Percentiles rank a stretch among this genome's conserved stretches.
These are phyloP conservation scores for Pittosporum tobira DNA, from an alignment of 129 eudicot genomes.

Conservation along the genomic window DNA sequence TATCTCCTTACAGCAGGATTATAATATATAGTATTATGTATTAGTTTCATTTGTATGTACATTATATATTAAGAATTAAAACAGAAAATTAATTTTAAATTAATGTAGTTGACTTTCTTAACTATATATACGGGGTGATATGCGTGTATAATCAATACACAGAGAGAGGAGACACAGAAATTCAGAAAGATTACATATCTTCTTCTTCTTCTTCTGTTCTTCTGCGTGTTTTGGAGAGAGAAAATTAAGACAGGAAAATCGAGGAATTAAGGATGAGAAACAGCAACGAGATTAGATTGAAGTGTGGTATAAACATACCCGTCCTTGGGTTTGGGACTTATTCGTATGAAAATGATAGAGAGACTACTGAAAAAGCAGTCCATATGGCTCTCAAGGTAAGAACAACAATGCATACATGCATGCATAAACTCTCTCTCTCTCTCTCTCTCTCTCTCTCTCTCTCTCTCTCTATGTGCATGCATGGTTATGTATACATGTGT, in stretches of 20 bases:
- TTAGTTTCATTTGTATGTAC: too few species aligned
- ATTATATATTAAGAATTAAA: too few species aligned
- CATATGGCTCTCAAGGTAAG: conserved; percentile 46
- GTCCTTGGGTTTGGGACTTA: conserved; percentile 50
- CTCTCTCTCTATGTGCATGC: too few species aligned
- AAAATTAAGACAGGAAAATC: background rate
- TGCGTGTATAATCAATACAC: background rate
- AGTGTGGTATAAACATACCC: conserved; percentile 27
- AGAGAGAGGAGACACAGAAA: background rate
- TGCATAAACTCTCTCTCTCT: background rate
- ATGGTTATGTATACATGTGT: too few species aligned
- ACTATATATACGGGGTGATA: conserved; percentile 5
- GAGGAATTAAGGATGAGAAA: conserved; percentile 7
- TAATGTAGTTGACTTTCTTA: conserved; percentile 6
- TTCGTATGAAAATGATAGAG: conserved; percentile 34
- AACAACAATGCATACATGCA: background rate
- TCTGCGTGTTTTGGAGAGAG: background rate
- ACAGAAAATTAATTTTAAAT: conserved; percentile 7
- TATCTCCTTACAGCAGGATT: conserved; percentile 1
- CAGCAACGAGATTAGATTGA: conserved; percentile 5
- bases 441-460: background rate
- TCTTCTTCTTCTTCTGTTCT: background rate
- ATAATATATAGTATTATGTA: too few species aligned
- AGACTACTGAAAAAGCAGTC: conserved; percentile 40
- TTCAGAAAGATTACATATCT: background rate